Conservation (phyloP, 2,329 filamentous ascomycete species). For the Parastagonospora nodorum region DNA sequence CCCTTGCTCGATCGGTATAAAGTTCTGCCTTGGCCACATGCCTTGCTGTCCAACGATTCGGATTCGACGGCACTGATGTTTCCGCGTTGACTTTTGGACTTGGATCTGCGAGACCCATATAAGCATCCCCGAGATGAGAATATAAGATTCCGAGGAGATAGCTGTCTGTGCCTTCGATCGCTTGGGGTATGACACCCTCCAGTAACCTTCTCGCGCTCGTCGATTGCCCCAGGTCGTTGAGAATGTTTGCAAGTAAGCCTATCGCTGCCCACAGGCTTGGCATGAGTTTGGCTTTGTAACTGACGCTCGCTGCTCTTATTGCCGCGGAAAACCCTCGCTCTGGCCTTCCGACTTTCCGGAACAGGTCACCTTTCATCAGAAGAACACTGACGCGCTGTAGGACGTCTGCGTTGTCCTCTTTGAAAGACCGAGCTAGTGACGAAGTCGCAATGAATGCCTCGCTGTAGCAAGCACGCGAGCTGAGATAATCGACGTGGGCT, state of each 20-base stretch:
- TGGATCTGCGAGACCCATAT: constrained; percentile 75
- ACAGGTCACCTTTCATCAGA: constrained; percentile 72
- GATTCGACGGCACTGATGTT: constrained; percentile 4
- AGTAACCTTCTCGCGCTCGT: constrained; percentile 68
- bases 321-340: constrained; percentile 78
- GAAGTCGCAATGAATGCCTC: constrained; percentile 62
- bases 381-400: constrained; percentile 73
- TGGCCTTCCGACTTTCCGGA: constrained; percentile 69
- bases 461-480: constrained; percentile 58
- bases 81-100: constrained; percentile 3
- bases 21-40: constrained; percentile 39
- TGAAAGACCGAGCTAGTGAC: constrained; percentile 55
- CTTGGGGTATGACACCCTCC: constrained; percentile 71
- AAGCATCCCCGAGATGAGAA: constrained; percentile 72
- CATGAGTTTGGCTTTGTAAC: constrained; percentile 71
- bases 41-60: constrained; percentile 19
- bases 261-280: constrained; percentile 75
- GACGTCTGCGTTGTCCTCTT: constrained; percentile 65
- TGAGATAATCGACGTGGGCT: constrained; percentile 63
- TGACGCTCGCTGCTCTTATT: constrained; percentile 74
- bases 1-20: constrained; percentile 43
- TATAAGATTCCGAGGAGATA: constrained; percentile 70
- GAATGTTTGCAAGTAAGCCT: constrained; percentile 68
- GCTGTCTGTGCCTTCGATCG: constrained; percentile 70
- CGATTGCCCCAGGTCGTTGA: constrained; percentile 74